Evolutionary conservation across 2,329 filamentous ascomycete genomes (phyloP).

Genomic region (Xylariaceae sp.): DNA sequence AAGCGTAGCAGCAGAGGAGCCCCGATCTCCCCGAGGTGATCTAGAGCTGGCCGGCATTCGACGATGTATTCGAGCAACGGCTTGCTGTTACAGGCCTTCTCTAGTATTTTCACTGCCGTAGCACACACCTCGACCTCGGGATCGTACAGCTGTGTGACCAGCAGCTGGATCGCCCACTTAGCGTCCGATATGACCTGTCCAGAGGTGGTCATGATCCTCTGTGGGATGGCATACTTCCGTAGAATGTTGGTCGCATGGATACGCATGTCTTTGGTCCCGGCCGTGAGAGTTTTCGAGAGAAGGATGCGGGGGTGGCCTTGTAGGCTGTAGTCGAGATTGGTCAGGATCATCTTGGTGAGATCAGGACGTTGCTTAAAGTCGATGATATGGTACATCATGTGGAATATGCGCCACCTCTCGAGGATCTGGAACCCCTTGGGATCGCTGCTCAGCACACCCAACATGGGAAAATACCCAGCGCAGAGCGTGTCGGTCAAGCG

Average conservation of each 20-base stretch:
- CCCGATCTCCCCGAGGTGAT: constrained; percentile 94
- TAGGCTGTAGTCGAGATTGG: constrained; percentile 86
- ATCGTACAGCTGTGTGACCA: constrained; percentile 98
- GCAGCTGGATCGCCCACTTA: constrained; percentile 90
- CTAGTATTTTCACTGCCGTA: constrained; percentile 91
- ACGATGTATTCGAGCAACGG: constrained; percentile 92
- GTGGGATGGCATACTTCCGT: constrained; percentile 72
- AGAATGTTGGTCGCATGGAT: constrained; percentile 84
- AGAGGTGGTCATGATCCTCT: constrained; percentile 34
- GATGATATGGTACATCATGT: constrained; percentile 99
- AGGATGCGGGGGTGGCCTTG: constrained; percentile 87
- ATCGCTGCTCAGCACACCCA: constrained; percentile 82
- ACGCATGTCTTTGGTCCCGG: constrained; percentile 83
- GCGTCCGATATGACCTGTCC: constrained; percentile 56
- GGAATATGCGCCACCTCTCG: constrained; percentile 95
- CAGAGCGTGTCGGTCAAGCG: constrained; percentile 82
- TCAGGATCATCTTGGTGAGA: constrained; percentile 79
- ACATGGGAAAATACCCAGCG: constrained; percentile 87
- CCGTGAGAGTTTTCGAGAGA: constrained; percentile 87
- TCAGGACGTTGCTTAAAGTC: constrained; percentile 88
- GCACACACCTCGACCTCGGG: constrained; percentile 96
- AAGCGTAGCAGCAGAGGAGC: constrained; percentile 89
- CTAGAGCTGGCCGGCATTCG: constrained; percentile 86
- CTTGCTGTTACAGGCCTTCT: constrained; percentile 93
- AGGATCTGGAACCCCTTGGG: constrained; percentile 79